phyloP scores from a whole-genome alignment of 1,139 yeast genomes.

The Kazachstania sp. region DNA sequence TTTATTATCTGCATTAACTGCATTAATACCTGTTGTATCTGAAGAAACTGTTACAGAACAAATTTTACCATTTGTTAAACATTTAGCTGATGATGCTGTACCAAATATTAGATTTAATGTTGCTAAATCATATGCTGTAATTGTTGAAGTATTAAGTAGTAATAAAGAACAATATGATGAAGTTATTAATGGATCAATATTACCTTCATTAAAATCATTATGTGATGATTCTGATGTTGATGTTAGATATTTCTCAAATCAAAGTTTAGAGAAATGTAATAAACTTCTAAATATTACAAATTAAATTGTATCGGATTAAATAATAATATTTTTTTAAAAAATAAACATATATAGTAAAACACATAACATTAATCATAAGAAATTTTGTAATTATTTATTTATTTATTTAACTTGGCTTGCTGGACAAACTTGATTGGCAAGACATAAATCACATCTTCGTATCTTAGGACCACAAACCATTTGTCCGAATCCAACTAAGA shows the following conservation, averaged over 20 bases:
- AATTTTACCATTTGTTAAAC: conserved; percentile 71
- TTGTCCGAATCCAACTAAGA: conserved; percentile 93
- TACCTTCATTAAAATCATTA: conserved; percentile 59
- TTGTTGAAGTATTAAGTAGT: conserved; percentile 44
- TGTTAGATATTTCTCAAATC: conserved; percentile 76
- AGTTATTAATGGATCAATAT: conserved; percentile 43
- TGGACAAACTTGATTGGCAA: conserved; percentile 22
- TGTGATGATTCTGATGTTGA: conserved; percentile 74
- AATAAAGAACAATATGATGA: conserved; percentile 23
- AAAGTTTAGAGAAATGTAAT: conserved; percentile 39
- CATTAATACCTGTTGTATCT: conserved; percentile 62
- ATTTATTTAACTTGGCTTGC: conserved; percentile 11
- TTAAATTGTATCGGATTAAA: neutral
- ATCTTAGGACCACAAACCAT: conserved; percentile 70
- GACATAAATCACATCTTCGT: conserved; percentile 66
- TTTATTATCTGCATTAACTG: conserved; percentile 77
- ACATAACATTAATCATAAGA: neutral
- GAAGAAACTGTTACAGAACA: conserved; percentile 49
- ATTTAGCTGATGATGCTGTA: conserved; percentile 67
- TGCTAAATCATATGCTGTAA: conserved; percentile 68
- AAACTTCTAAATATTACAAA: conserved; percentile 5
- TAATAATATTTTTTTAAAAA: neutral
- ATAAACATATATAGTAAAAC: neutral
- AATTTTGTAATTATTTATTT: neutral
- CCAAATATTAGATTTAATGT: conserved; percentile 94